Conservation (phyloP, 495 filamentous ascomycete genomes). For the Lindgomyces ingoldianus region DNA sequence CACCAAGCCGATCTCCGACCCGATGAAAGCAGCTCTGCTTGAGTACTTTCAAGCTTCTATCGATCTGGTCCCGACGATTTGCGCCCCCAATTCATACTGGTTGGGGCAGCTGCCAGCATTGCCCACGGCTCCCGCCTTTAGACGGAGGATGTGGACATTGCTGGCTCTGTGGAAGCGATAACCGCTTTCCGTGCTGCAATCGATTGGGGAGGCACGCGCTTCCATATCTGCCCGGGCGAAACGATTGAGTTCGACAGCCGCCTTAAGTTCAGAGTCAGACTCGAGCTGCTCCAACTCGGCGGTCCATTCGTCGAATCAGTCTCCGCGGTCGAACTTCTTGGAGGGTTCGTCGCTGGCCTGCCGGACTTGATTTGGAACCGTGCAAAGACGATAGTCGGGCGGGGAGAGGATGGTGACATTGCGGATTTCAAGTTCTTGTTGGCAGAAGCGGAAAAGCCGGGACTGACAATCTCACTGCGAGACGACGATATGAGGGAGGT, state of each 20-base stretch:
- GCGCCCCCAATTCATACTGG: constrained; percentile 9
- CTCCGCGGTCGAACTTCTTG: constrained; percentile 8
- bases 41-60: constrained; percentile 8
- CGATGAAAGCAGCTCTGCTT: constrained; percentile 10
- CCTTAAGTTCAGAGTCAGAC: constrained; percentile 10
- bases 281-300: constrained; percentile 6
- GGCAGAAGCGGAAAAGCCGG: constrained; percentile 7
- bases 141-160: constrained; percentile 8
- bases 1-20: constrained; percentile 9
- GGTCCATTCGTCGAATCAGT: constrained; percentile 9
- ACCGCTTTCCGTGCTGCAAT: constrained; percentile 9
- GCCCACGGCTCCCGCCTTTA: constrained; percentile 8
- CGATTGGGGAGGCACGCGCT: constrained; percentile 6
- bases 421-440: constrained; percentile 10
- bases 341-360: constrained; percentile 8
- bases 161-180: constrained; percentile 8
- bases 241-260: constrained; percentile 9
- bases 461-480: constrained; percentile 7
- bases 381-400: constrained; percentile 9
- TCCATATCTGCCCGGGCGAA: constrained; percentile 9
- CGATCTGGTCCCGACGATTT: constrained; percentile 6
- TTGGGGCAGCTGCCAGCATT: constrained; percentile 9
- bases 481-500: constrained; percentile 8
- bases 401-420: constrained; percentile 8
- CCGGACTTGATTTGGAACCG: constrained; percentile 9